Percentiles rank a stretch among this genome's conserved stretches.
Conservation (phyloP, 108 stramenopile genomes). For the Aurantiochytrium sp. region DNA sequence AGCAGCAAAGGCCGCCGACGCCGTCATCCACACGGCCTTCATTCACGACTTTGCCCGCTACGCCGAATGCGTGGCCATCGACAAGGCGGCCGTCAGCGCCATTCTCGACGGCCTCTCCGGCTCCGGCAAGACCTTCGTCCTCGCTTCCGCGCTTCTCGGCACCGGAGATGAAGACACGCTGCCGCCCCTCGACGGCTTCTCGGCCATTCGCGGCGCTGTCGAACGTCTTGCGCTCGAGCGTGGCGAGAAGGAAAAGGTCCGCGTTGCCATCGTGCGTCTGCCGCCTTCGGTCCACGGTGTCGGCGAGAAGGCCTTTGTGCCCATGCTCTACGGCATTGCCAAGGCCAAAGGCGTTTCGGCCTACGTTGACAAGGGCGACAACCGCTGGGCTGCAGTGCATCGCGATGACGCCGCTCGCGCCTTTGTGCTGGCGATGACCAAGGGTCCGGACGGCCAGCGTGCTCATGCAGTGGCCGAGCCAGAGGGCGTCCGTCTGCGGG, state of each 20-base stretch:
- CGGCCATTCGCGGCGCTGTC: neutral
- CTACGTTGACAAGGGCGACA: neutral
- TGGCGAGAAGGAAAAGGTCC: conserved; percentile 3
- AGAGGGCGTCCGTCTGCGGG: neutral
- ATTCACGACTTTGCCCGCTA: neutral
- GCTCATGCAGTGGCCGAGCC: neutral
- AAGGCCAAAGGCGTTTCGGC: neutral
- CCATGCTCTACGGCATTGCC: neutral
- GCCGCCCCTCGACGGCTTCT: neutral
- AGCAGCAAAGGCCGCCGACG: neutral
- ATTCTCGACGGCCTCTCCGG: neutral
- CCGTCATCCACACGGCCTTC: conserved; percentile 5
- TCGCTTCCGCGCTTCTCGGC: neutral
- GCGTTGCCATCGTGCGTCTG: neutral
- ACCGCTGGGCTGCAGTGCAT: neutral
- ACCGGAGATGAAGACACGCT: neutral
- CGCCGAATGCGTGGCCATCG: neutral
- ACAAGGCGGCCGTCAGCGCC: neutral
- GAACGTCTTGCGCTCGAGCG: neutral
- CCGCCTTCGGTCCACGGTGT: neutral
- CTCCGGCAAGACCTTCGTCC: neutral
- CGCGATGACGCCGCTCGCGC: neutral
- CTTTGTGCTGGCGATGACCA: neutral
- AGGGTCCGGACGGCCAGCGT: neutral
- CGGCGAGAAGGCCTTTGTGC: neutral